Base-by-base conservation (phyloP, 228 moss, liverwort and hornwort species). In the Sphagnum magellanicum region DNA sequence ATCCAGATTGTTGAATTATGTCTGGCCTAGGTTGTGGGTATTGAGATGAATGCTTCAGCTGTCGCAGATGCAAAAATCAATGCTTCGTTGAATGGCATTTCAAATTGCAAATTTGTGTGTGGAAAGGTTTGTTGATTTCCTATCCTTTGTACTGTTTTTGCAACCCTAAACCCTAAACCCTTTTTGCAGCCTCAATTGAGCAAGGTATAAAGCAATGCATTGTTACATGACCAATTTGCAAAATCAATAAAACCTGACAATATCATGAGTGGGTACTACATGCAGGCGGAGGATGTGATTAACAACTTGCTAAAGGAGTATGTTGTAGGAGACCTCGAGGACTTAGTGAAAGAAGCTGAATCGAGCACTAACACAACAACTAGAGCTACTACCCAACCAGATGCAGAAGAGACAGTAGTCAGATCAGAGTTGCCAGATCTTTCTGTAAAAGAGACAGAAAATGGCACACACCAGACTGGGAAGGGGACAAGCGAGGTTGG, bases 41-140 rank as follows among this genome's bases (percentile, higher is more conserved):
- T 98, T 63, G 98, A 98, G 83, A 98, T 98, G 92, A 98, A 98
- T 69, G 83, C 84, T 51, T 94, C 98, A 64, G 98, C 98, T 61
- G 84, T 98, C 66, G 87, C 85, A 47, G 98, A 98, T 82, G 98
- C 98, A 11, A 68, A 85, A 73, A 89, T 87, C 58, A 98, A 98
- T 68, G 92, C 94, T 14, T 79, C 87, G 73, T 78, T 94, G 72
- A 98, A 98, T 67, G 86, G 86, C 60, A 90, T 98, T 48, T 82
- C 82, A 50, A 98, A 98, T 68, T 92, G 89, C 74, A 84, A 88
- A 58, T 98, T 92, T 72, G 74, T 94, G 68, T 89, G 92, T 69
- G 83, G 92, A 68, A 98, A 98, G 90, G 98, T 94, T 64, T 12
- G 71, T 58, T 59, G 32, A 32, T 32, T 32, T 32, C 32, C 47